Evolutionary conservation across 257 asterid genomes (phyloP), one percentile per base, ranked within the genome.

Genomic region (Solanum chiquidenum): DNA sequence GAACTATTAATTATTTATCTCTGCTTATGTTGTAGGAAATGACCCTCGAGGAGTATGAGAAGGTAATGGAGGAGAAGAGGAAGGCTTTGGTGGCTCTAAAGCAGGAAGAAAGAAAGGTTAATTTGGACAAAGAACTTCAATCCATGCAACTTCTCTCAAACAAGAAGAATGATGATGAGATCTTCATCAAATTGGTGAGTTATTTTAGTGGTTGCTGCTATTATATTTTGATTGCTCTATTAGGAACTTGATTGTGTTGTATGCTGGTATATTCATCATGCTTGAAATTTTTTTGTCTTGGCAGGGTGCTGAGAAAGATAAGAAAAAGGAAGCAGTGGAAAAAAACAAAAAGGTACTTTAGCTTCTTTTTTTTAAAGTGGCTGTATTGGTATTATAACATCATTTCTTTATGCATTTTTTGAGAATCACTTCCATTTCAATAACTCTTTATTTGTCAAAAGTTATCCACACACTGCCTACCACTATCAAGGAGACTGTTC

Each of bases 41-140:
- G 97, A 95, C 98, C 35, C 62, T 95, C 87, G 98, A 95, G 90
- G 98, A 95, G 87, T 95, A 95, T 75, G 93, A 93, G 85, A 95
- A 92, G 72, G 90, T 95, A 40, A 91, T 90, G 23, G 97, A 92
- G 86, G 97, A 94, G 94, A 95, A 93, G 91, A 92, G 97, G 73
- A 92, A 95, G 88, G 91, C 92, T 9, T 90, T 94, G 88, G 89
- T 91, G 86, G 92, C 91, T 12, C 87, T 85, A 20, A 95, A 92
- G 66, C 69, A 94, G 11, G 96, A 91, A 91, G 97, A 94, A 86
- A 91, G 98, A 91, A 94, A 94, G 85, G 98, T 94, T 34, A 77
- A 86, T 84, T 42, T 92, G 91, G 97, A 95, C 89, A 91, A 92
- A 75, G 96, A 95, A 29, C 91, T 95, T 40, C 89, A 93, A 89